Conservation (phyloP, 345 rosid species). For the Hibiscus syriacus region DNA sequence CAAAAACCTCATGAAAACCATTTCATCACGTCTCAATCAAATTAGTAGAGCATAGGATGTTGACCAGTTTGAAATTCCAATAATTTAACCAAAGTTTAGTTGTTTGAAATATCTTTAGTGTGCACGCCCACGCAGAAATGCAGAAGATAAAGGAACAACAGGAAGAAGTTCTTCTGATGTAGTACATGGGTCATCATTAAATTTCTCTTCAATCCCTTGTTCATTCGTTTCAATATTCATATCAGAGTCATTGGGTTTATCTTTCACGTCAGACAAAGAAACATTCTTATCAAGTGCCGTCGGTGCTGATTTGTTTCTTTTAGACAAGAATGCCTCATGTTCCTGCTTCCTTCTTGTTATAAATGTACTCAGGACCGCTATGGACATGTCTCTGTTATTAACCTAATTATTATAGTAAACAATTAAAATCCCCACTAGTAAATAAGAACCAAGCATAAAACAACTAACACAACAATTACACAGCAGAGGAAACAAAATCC, state of each 20-base stretch:
- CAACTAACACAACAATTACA: background rate
- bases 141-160: background rate
- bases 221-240: slow-evolving; percentile 31
- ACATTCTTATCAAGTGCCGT: slow-evolving; percentile 33
- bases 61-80: background rate
- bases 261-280: slow-evolving; percentile 27
- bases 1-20: background rate
- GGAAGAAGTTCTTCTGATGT: slow-evolving; percentile 29
- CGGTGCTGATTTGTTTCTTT: slow-evolving; percentile 35
- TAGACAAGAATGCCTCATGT: slow-evolving; percentile 49
- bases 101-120: background rate
- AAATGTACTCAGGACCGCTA: slow-evolving; percentile 80
- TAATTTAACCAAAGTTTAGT: background rate
- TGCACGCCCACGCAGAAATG: background rate
- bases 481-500: background rate
- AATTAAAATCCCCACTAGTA: slow-evolving; percentile 3
- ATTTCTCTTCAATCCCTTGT: slow-evolving; percentile 30
- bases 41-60: background rate
- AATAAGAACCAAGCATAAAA: background rate
- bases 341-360: slow-evolving; percentile 63
- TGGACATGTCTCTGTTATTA: slow-evolving; percentile 82
- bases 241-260: slow-evolving; percentile 24
- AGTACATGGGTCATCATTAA: slow-evolving; percentile 34
- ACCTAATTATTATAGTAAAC: slow-evolving; percentile 41
- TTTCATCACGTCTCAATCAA: background rate